Base-by-base conservation (phyloP, 1,139 yeast genomes). In the Pichiaceae sp. region DNA sequence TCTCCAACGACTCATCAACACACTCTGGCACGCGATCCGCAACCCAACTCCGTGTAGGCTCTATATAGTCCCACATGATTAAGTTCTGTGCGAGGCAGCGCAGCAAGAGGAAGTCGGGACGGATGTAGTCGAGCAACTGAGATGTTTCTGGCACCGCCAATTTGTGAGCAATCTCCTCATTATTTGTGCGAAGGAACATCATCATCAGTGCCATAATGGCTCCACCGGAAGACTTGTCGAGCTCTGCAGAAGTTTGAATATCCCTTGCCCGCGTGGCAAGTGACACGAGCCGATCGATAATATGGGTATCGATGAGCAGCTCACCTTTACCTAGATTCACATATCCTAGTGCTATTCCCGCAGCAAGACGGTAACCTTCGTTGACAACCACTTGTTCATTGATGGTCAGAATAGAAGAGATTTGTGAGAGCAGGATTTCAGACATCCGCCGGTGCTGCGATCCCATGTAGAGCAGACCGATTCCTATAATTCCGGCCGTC, bases 401-500 rank as follows among this genome's bases (percentile, higher is more conserved):
- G 31, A 76, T 71, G n/a, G 60, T 56, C 3, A 78, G 70, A 2
- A 70, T 60, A 6, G 79, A 72, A 16, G 71, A 69, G 2, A 84
- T 64, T 51, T 86, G 94, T 0, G 81, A 68, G 17, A 84, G 62
- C 37, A 91, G 62, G 16, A 85, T 73, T 46, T 84, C 94, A 42
- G 91, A 81, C 93, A 91, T 85, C 45, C 95, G 68, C 34, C 95
- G 70, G 52, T 89, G 95, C 42, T 78, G 89, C 12, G 89, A 75
- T 37, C 75, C 84, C 39, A 77, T 62, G 52, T 86, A 89, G 6
- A 93, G 63, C 40, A 93, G 64, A 0, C 98, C 99, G 44, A 93
- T 76, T 0, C 97, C 96, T 36, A 91, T 64, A 31, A 91, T 59
- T 0, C 97, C 97, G 0, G 97, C 96, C 0, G 95, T 78, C 56